Evolutionary conservation across 2,329 filamentous ascomycete species (phyloP), one percentile per base, ranked within the genome.

Genomic region (Penicillium sp.): DNA sequence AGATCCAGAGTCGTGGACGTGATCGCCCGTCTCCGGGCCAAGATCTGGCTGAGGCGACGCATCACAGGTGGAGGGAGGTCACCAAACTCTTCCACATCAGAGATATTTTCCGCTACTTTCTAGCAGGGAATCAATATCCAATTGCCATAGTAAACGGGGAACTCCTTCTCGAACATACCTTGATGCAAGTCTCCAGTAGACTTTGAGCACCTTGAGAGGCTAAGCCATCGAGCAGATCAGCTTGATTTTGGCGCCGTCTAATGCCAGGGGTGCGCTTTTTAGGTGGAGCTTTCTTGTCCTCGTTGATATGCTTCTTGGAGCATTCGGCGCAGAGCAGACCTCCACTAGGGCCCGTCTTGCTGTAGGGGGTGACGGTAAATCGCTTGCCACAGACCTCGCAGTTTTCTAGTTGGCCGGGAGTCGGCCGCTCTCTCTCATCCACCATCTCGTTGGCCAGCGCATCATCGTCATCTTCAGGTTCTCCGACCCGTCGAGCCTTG

Each of bases 311-410:
- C 63, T 91, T 86, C 70, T 90, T 93, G 25, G 91, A 90, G 71
- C 94, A 98, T 25, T 90, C 87, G 3, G 84, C 83, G 73, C 94
- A 98, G 1, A 97, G 81, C n/a, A 98, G 81, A 16, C 92, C 92
- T 4, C 93, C 93, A n/a, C 89, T 83, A 0, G 91, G 90, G 0
- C 91, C 92, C 30, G 88, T 85, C 66, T 92, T 89, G 64, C 90
- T 93, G 78, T 97, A 97, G 0, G 92, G 85, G 0, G 94, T 97
- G 48, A 98, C 93, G 0, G 92, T 97, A 72, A 98, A 98, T 40
- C 93, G 88, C 64, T 95, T 96, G 46, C 85, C 83, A 75, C 94
- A 98, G 3, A 88, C 79, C 64, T 91, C 92, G 73, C 94, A 98
- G 67, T 97, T 93, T 65, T 91, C 92, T 71, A 94, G 86, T 75